Evolutionary conservation across 805 yeast genomes (phyloP), one percentile per base, ranked within the genome.

Genomic region (Kluyveromyces nonfermentans): DNA sequence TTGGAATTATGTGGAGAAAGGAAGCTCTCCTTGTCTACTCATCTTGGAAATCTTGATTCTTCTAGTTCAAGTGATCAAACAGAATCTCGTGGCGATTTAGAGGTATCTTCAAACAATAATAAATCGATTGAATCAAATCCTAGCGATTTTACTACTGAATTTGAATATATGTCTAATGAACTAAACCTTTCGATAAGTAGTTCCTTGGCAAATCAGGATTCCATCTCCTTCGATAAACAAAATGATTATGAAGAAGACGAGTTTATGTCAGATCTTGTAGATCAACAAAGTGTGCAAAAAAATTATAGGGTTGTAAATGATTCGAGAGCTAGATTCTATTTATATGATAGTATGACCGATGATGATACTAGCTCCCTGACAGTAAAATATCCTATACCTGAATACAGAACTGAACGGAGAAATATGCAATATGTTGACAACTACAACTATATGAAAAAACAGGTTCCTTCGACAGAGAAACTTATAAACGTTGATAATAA

Each of bases 231-330:
- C 12, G 12, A 10, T 6, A 25, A 25, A 14, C 30, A 25, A 25
- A 34, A 28, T 30, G 35, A 3, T 33, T 4, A 10, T 33, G 17
- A 15, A 7, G 34, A 28, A 15, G 21, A 36, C 6, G 10, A 16
- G 2, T 16, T 33, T 17, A n/a, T 12, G 9, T 17, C 19, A 16
- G 18, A 35, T 15, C 39, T 20, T 21, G 45, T 34, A 16, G 43
- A 38, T 21, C 41, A 35, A 17, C 37, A 39, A 14, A n/a, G 19
- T 31, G 40, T 7, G n/a, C 43, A 40, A 25, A 50, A 56, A 37
- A 51, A 41, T 7, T 60, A 56, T 33, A 51, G 66, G 34, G 59
- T 62, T 7, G 64, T 56, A 4, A 62, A 62, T 20, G 62, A 59
- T 28, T 60, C 57, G 30, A 50, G 52, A 4, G 57, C 64, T 2